A percentile compares a stretch with the other conserved stretches of the same genome.
Evolutionary conservation across 2,329 filamentous ascomycete genomes (phyloP).

Genomic region (Basipetospora sp.): DNA sequence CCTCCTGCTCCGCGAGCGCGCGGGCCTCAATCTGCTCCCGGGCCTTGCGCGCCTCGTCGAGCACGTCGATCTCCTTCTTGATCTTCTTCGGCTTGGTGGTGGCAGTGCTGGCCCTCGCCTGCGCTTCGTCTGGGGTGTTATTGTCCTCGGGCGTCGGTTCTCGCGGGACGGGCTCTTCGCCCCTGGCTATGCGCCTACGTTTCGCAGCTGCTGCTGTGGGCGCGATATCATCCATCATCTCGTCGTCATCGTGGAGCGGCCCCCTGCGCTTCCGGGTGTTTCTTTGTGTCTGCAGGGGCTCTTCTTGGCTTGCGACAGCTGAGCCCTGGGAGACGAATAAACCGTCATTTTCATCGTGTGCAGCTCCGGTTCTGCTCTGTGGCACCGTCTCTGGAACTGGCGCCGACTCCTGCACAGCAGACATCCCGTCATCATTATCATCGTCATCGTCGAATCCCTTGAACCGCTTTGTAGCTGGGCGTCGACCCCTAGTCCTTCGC

Average conservation of each 20-base stretch:
- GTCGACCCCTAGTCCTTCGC: slow-evolving; percentile 21
- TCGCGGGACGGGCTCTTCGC: slow-evolving; percentile 23
- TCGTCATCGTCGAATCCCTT: slow-evolving; percentile 47
- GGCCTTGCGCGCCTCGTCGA: slow-evolving; percentile 47
- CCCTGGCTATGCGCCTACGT: slow-evolving; percentile 52
- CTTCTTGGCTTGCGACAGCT: slow-evolving; percentile 10
- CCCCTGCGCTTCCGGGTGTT: slow-evolving; percentile 28
- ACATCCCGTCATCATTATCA: slow-evolving; percentile 25
- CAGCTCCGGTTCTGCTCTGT: slow-evolving; percentile 5
- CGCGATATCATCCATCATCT: slow-evolving; percentile 57
- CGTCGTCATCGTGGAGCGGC: slow-evolving; percentile 28
- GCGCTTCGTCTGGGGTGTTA: slow-evolving; percentile 12
- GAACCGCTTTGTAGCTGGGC: slow-evolving; percentile 43
- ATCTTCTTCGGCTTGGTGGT: slow-evolving; percentile 29
- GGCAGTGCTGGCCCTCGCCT: slow-evolving; percentile 3
- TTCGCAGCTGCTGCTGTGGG: slow-evolving; percentile 68
- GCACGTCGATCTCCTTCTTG: slow-evolving; percentile 52
- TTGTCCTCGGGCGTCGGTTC: slow-evolving; percentile 10
- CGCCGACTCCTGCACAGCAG: slow-evolving; percentile 6
- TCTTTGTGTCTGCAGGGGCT: slow-evolving; percentile 6
- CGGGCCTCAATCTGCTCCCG: slow-evolving; percentile 53
- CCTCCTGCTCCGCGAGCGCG: slow-evolving; percentile 37
- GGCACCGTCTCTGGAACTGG: slow-evolving; percentile 5
- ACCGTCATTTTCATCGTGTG: slow-evolving; percentile 24
- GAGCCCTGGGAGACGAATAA: slow-evolving; percentile 43